Base-by-base conservation (phyloP, 202 grass and related monocot genomes). In the Saccharum hybrid region DNA sequence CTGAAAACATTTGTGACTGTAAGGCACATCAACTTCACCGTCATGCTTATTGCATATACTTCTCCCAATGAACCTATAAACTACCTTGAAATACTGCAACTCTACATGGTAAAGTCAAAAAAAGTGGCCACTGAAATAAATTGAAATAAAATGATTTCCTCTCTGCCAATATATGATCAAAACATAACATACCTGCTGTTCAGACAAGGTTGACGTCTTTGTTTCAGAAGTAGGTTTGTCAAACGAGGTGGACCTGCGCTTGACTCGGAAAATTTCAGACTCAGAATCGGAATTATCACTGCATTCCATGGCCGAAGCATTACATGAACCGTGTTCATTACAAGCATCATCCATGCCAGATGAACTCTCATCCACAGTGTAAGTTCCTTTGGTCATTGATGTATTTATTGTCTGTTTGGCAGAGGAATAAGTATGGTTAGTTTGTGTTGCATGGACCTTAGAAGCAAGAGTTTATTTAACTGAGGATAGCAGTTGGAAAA, bases 211-310 rank as follows among this genome's bases (percentile, higher is more conserved):
- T 69, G 79, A 52, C 65, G 51, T 63, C 74, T 34, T 71, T 40
- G 81, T 48, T 19, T 89, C 91, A 86, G 64, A 36, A 52, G 68
- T 28, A 85, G 86, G 52, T 64, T 92, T 90, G 22, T 56, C 87
- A 77, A 46, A 42, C 1, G 67, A 71, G 10, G 51, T 70, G 51
- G 96, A 87, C 52, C 96, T 87, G 66, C 96, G 93, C 66, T 94
- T 99, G 76, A 99, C 89, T 68, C 89, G 89, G 77, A 98, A 98
- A 56, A 90, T 86, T 85, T 88, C 96, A 60, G 83, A 80, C 72
- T 92, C 96, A 21, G 91, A 94, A 66, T 96, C 96, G 6, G 96
- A 99, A 87, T 96, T 88, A 62, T 89, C 92, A 77, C 91, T 85
- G n/a, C 84, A 90, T 67, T 85, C 88, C 59, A 83, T 62, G 80